phyloP scores from a whole-genome alignment of 495 filamentous ascomycete species.

The Aeminium ludgeri region DNA sequence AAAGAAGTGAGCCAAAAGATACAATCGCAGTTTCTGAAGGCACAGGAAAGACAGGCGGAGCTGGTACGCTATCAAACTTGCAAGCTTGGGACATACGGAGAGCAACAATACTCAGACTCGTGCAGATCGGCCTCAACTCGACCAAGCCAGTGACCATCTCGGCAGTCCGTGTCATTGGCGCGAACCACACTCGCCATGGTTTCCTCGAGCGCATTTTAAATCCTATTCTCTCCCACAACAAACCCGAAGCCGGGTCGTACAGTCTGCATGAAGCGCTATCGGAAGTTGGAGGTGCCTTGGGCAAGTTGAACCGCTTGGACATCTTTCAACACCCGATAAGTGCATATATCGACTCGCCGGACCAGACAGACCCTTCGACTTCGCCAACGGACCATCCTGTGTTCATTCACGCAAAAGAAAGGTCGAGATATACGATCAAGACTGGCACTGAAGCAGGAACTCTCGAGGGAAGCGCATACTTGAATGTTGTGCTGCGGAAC shows the following conservation, averaged over 20 bases:
- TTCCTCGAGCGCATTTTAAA: slow-evolving; percentile 68
- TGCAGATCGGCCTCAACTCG: slow-evolving; percentile 62
- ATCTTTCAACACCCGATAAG: slow-evolving; percentile 75
- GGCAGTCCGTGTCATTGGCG: slow-evolving; percentile 62
- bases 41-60: slow-evolving; percentile 44
- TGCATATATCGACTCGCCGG: slow-evolving; percentile 58
- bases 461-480: slow-evolving; percentile 78
- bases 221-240: slow-evolving; percentile 54
- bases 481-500: slow-evolving; percentile 69
- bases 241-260: slow-evolving; percentile 43
- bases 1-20: slow-evolving; percentile 44
- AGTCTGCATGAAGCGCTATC: slow-evolving; percentile 62
- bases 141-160: slow-evolving; percentile 68
- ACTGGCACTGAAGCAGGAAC: slow-evolving; percentile 88
- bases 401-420: slow-evolving; percentile 58
- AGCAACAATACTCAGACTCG: slow-evolving; percentile 21
- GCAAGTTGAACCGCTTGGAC: slow-evolving; percentile 66
- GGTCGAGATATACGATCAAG: slow-evolving; percentile 61
- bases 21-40: slow-evolving; percentile 47
- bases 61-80: too few species aligned
- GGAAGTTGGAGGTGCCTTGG: slow-evolving; percentile 46
- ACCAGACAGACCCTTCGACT: slow-evolving; percentile 37
- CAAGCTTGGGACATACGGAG: too few species aligned
- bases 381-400: slow-evolving; percentile 61
- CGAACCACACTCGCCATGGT: slow-evolving; percentile 53